Conservation (phyloP, 352 stramenopile species). For the Phytophthora hybrid region DNA sequence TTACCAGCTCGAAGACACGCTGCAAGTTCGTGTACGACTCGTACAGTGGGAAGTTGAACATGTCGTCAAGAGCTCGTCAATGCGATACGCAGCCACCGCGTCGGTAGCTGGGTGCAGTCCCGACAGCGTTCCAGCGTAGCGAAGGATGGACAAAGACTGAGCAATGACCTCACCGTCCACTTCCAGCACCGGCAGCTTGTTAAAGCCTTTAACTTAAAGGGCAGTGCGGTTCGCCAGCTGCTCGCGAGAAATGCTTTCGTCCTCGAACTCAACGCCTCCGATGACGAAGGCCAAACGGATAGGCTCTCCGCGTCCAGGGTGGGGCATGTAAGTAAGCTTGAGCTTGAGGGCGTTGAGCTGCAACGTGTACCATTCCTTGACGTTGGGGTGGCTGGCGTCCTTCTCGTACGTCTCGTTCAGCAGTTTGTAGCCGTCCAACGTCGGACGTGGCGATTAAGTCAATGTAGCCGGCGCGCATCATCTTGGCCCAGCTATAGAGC, state of each 20-base stretch:
- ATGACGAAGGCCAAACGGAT: constrained; percentile 64
- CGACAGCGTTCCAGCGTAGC: constrained; percentile 70
- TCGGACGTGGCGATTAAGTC: constrained; percentile 48
- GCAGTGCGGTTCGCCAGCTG: constrained; percentile 53
- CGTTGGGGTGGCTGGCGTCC: constrained; percentile 43
- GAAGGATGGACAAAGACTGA: constrained; percentile 68
- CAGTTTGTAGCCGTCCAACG: constrained; percentile 45
- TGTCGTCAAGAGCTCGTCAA: constrained; percentile 65
- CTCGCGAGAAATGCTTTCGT: constrained; percentile 51
- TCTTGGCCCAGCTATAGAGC: constrained; percentile 44
- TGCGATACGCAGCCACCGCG: constrained; percentile 40
- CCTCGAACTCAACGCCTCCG: constrained; percentile 59
- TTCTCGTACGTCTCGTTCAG: constrained; percentile 43
- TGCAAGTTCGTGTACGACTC: too few relatives aligned
- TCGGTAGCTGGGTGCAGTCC: constrained; percentile 57
- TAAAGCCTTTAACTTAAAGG: too few relatives aligned
- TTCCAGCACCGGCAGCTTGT: constrained; percentile 59
- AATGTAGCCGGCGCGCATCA: constrained; percentile 43
- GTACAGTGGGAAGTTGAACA: constrained; percentile 46
- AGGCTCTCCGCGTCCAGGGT: constrained; percentile 50
- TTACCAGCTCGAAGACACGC: too few relatives aligned
- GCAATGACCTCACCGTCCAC: constrained; percentile 54
- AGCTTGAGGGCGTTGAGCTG: constrained; percentile 42
- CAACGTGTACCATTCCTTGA: constrained; percentile 49
- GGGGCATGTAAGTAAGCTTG: constrained; percentile 67